Evolutionary conservation across 345 rosid genomes (phyloP).

Genomic region (Boechera stricta): DNA sequence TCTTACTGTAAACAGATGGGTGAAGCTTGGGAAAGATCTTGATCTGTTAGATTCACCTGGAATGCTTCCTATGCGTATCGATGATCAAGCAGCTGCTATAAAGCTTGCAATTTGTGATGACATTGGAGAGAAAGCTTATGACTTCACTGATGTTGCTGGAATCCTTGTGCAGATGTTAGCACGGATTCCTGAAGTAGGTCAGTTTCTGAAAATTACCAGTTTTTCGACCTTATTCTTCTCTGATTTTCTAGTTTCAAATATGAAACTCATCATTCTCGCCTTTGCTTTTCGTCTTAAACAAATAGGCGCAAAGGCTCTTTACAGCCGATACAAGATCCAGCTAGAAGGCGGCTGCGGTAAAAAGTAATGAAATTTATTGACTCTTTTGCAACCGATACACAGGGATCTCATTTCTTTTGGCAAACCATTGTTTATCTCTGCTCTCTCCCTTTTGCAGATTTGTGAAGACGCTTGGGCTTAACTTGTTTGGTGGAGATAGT

Average conservation of each 20-base stretch:
- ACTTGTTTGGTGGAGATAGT: constrained; percentile 80
- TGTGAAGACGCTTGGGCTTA: constrained; percentile 70
- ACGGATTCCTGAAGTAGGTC: constrained; percentile 64
- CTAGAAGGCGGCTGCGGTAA: constrained; percentile 58
- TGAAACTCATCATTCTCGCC: neutral
- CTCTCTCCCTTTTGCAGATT: constrained; percentile 56
- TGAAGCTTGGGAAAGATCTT: constrained; percentile 82
- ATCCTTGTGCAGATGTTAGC: constrained; percentile 84
- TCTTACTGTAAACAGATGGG: constrained; percentile 61
- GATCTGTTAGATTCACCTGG: constrained; percentile 95
- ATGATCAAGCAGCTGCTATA: constrained; percentile 89
- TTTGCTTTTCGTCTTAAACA: neutral
- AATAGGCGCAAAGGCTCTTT: constrained; percentile 60
- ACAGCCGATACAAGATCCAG: constrained; percentile 73
- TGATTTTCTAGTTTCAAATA: neutral
- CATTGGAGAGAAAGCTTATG: constrained; percentile 95
- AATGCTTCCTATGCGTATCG: constrained; percentile 87
- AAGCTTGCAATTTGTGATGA: constrained; percentile 97
- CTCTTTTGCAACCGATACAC: neutral
- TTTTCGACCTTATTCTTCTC: neutral
- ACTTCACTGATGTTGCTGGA: constrained; percentile 79
- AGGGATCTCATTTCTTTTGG: neutral
- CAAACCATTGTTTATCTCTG: neutral
- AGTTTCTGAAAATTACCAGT: neutral
- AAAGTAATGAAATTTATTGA: constrained; percentile 52